phyloP scores from a whole-genome alignment of 768 basidiomycete genomes.

The Chlorophyllum brunneum region DNA sequence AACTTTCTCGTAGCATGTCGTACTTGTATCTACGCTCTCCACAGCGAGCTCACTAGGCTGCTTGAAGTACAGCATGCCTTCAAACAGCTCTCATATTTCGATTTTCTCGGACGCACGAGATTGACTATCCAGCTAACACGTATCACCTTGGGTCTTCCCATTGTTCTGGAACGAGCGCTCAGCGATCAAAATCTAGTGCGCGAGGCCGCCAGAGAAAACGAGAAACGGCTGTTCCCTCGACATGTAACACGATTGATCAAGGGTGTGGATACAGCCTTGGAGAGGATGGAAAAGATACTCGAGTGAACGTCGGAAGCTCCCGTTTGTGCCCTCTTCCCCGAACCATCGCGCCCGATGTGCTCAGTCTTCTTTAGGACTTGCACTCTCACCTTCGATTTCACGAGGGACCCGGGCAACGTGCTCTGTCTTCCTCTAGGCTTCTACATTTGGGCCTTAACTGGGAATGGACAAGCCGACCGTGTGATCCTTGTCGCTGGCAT shows the following conservation, averaged over 20 bases:
- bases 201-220: slow-evolving; percentile 14
- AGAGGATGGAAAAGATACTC: slow-evolving; percentile 60
- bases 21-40: slow-evolving; percentile 70
- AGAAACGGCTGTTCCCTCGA: slow-evolving; percentile 44
- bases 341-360: not conserved
- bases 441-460: too few species aligned
- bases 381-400: not conserved
- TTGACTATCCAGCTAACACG: slow-evolving; percentile 75
- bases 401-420: not conserved
- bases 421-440: too few species aligned
- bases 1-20: slow-evolving; percentile 53
- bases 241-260: slow-evolving; percentile 57
- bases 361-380: not conserved
- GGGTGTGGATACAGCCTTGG: slow-evolving; percentile 58
- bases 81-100: slow-evolving; percentile 71
- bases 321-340: not conserved
- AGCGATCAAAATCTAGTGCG: slow-evolving; percentile 33
- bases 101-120: slow-evolving; percentile 70
- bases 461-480: too few species aligned
- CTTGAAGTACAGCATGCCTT: slow-evolving; percentile 79
- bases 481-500: too few species aligned
- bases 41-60: slow-evolving; percentile 69
- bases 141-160: slow-evolving; percentile 70
- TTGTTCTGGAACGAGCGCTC: slow-evolving; percentile 69
- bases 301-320: slow-evolving; percentile 22